phyloP scores from a whole-genome alignment of 1,284 basidiomycete genomes.

The Inonotus hispidus region DNA sequence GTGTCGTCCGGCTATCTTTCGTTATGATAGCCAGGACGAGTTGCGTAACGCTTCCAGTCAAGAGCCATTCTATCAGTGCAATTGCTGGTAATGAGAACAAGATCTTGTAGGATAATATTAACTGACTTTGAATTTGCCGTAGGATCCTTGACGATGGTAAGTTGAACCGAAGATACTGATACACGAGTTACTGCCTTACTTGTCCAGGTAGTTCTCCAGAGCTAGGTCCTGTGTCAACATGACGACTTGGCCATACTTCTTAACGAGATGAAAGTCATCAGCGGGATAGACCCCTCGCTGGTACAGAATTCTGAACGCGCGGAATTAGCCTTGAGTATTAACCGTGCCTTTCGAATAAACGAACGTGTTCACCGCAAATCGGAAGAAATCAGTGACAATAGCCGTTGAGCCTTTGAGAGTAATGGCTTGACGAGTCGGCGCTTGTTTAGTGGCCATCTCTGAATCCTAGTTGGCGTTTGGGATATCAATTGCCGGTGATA shows the following conservation, averaged over 20 bases:
- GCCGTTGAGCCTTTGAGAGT: constrained; percentile 94
- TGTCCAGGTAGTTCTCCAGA: constrained; percentile 86
- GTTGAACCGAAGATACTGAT: neutral
- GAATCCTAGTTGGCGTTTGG: neutral
- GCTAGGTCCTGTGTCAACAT: constrained; percentile 92
- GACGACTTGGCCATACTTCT: constrained; percentile 97
- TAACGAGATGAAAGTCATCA: constrained; percentile 99
- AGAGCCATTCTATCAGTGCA: constrained; percentile 72
- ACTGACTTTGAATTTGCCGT: constrained; percentile 83
- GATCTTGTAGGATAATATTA: neutral
- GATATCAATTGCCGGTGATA: neutral
- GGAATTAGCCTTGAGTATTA: constrained; percentile 14
- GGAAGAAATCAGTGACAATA: constrained; percentile 99
- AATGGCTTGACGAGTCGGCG: constrained; percentile 67
- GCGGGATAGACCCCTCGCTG: constrained; percentile 96
- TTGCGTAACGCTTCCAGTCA: constrained; percentile 85
- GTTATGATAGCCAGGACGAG: constrained; percentile 95
- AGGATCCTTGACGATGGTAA: constrained; percentile 51
- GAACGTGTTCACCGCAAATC: constrained; percentile 93
- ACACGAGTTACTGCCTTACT: constrained; percentile 39
- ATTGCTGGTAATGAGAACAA: neutral
- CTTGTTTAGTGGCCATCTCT: constrained; percentile 47
- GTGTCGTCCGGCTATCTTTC: constrained; percentile 84
- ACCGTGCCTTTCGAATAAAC: constrained; percentile 28
- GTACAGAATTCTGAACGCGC: constrained; percentile 75